Base-by-base conservation (phyloP, 106 monocot species). In the Dendrobium officinale region DNA sequence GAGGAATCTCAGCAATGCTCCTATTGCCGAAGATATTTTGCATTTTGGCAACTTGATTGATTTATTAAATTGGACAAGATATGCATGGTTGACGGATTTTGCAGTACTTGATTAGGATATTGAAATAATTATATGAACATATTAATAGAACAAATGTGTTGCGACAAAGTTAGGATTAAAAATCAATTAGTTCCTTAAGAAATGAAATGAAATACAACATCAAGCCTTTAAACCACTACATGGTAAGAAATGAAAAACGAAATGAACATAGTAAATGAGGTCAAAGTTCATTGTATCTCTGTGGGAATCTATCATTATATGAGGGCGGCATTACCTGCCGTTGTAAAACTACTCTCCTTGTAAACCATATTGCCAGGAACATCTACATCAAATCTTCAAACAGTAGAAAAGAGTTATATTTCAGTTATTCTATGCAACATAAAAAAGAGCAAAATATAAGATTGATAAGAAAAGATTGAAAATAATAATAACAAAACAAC, bases 291-390 rank as follows among this genome's bases (percentile, higher is more conserved):
- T 16, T 19, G 18, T 15, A 77, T 17, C 55, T 31, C 22, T 18
- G 9, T 4, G 5, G 42, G 5, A 33, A 16, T 40, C 29, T 74
- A 42, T 42, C 70, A 70, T 11, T 27, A 82, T 66, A 42, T 48
- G 17, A 70, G 40, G 84, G 40, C 7, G 33, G 4, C 55, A 33
- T 80, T 40, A 94, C 96, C 96, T 91, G 94, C 83, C 29, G 89
- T 82, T 48, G 96, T 97, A 79, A 86, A 86, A 80, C 74, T 79
- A 78, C 96, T 91, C 79, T 97, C 96, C 79, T 94, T 94, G 80
- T 94, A 97, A 26, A 82, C 90, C 94, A 90, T 91, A 83, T 85
- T 94, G 10, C 92, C 96, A 82, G 96, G 96, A 78, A 97, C 96
- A 86, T 97, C 90, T 41, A 97, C 96, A 88, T 97, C 96, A 92